phyloP scores from a whole-genome alignment of 2,329 filamentous ascomycete species.

The Camillea tinctor region DNA sequence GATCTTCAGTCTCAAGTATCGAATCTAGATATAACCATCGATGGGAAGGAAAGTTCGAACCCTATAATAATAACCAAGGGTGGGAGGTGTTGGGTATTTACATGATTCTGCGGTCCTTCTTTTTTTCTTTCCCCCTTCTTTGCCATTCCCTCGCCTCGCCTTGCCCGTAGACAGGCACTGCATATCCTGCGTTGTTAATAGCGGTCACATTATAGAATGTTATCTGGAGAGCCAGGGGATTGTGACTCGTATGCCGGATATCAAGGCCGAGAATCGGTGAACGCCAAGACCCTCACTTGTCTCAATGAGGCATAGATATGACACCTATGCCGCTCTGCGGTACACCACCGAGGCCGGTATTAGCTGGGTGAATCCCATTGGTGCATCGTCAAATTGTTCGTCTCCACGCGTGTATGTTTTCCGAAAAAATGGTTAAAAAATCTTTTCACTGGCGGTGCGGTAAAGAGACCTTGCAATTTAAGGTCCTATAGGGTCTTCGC shows the following conservation, averaged over 20 bases:
- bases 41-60: not conserved
- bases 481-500: not conserved
- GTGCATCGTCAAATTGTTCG: not conserved
- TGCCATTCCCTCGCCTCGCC: too few relatives aligned
- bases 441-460: not conserved
- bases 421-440: not conserved
- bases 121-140: too few relatives aligned
- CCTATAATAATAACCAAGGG: not conserved
- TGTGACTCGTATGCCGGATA: not conserved
- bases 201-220: not conserved
- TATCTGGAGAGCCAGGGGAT: not conserved
- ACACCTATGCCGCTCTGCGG: not conserved
- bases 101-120: not conserved
- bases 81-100: not conserved
- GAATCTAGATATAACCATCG: not conserved
- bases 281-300: not conserved
- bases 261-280: slow-evolving; percentile 6
- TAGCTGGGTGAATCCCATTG: not conserved
- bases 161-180: not conserved
- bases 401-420: not conserved
- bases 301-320: not conserved
- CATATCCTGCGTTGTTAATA: not conserved
- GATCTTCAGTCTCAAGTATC: not conserved
- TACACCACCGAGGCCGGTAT: not conserved
- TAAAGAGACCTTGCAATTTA: not conserved